phyloP scores from a whole-genome alignment of 2,329 filamentous ascomycete genomes.

The Pseudogymnoascus verrucosus region DNA sequence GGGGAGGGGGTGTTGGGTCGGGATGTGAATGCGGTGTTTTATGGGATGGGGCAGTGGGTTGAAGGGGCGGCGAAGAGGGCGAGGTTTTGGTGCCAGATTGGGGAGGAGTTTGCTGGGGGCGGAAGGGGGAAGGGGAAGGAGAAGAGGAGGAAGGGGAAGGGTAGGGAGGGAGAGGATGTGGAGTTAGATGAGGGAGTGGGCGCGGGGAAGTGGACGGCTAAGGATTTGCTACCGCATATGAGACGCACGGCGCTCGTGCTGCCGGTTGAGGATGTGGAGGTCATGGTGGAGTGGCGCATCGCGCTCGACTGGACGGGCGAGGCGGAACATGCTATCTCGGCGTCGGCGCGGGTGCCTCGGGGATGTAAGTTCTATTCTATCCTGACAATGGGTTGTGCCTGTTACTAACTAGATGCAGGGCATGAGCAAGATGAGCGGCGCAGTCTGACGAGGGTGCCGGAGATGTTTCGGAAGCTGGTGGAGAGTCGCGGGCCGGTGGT shows the following conservation, averaged over 20 bases:
- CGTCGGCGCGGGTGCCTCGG: slow-evolving; percentile 48
- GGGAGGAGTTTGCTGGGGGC: slow-evolving; percentile 9
- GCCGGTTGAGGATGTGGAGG: slow-evolving; percentile 19
- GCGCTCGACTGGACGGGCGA: slow-evolving; percentile 68
- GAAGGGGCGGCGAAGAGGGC: slow-evolving; percentile 53
- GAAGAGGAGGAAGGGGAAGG: slow-evolving; percentile 24
- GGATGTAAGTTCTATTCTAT: slow-evolving; percentile 47
- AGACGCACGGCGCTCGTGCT: slow-evolving; percentile 40
- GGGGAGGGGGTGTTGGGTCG: slow-evolving; percentile 39
- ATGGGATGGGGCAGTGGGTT: slow-evolving; percentile 63
- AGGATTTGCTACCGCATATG: slow-evolving; percentile 46
- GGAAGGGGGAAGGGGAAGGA: slow-evolving; percentile 19
- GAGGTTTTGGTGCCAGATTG: slow-evolving; percentile 17
- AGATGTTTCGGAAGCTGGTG: slow-evolving; percentile 52
- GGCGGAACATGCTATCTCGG: slow-evolving; percentile 49
- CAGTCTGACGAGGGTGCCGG: slow-evolving; percentile 49
- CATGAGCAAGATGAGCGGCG: slow-evolving; percentile 47
- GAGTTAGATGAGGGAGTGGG: slow-evolving; percentile 15
- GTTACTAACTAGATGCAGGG: slow-evolving; percentile 39
- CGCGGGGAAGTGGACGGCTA: slow-evolving; percentile 28
- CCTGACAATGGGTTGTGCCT: not conserved
- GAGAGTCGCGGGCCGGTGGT: slow-evolving; percentile 46
- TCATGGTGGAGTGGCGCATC: slow-evolving; percentile 53
- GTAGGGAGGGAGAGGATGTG: slow-evolving; percentile 10
- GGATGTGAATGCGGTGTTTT: slow-evolving; percentile 53